A percentile compares a stretch with the other conserved stretches of the same genome.
phyloP scores from a whole-genome alignment of 257 asterid genomes.

The Solanum pinnatisectum region DNA sequence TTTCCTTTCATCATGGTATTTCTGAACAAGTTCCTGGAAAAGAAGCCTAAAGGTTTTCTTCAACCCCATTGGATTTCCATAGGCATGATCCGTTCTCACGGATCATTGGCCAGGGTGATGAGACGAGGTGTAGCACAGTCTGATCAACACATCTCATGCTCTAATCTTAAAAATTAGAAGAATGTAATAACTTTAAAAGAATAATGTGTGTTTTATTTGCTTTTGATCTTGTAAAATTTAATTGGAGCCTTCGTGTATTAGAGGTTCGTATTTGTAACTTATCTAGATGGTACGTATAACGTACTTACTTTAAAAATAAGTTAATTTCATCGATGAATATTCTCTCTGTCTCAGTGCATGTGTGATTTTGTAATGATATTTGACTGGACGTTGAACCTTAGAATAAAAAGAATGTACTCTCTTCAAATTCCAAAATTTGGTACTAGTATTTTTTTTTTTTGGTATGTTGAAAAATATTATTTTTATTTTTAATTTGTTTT shows the following conservation, averaged over 20 bases:
- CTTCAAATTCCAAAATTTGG: neutral
- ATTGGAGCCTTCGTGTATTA: neutral
- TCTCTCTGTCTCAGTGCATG: too few species aligned
- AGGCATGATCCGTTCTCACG: neutral
- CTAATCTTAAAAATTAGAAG: neutral
- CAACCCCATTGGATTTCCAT: neutral
- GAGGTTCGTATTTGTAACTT: neutral
- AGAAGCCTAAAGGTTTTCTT: too few species aligned
- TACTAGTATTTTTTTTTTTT: neutral
- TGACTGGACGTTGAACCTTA: accelerated
- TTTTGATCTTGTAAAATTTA: neutral
- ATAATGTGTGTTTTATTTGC: neutral
- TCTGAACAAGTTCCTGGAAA: too few species aligned
- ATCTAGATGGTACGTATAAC: neutral
- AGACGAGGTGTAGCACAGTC: neutral
- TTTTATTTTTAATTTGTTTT: too few species aligned
- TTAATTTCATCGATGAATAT: neutral
- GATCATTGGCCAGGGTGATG: neutral
- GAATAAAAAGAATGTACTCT: neutral
- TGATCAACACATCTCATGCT: neutral
- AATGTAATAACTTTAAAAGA: neutral
- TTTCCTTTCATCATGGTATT: too few species aligned
- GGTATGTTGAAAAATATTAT: neutral
- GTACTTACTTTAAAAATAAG: neutral
- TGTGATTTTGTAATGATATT: neutral